These are phyloP conservation scores for Lunularia cruciata DNA, from an alignment of 225 moss, liverwort and hornwort species.

Conservation along the genomic window DNA sequence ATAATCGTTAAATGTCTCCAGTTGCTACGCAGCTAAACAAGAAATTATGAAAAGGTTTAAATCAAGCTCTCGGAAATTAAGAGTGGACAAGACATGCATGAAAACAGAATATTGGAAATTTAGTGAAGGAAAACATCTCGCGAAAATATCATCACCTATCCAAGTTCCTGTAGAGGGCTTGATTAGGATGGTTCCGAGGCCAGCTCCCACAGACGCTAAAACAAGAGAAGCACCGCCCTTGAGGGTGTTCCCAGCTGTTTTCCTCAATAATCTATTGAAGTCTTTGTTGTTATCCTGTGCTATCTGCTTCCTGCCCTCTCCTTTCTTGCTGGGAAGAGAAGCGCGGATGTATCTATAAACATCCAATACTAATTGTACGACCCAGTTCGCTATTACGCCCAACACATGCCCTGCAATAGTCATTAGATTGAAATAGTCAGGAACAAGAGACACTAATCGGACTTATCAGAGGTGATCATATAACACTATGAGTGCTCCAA, in stretches of 20 bases:
- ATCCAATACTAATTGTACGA: slow-evolving; percentile 83
- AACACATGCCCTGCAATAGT: slow-evolving; percentile 74
- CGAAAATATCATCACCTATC: slow-evolving; percentile 57
- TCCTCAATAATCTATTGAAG: slow-evolving; percentile 73
- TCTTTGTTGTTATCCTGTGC: slow-evolving; percentile 44
- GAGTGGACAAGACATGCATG: no score
- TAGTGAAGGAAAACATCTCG: neutral
- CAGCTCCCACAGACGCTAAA: slow-evolving; percentile 86
- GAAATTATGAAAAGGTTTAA: no score
- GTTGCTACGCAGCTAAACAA: no score
- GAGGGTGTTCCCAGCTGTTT: slow-evolving; percentile 77
- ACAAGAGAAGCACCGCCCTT: slow-evolving; percentile 85
- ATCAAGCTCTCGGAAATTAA: no score
- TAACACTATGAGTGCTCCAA: no score
- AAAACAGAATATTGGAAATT: no score
- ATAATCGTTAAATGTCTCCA: neutral
- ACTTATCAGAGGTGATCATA: no score
- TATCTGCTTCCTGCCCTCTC: slow-evolving; percentile 47
- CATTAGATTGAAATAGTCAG: neutral
- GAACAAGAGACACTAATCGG: no score
- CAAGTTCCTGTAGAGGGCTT: slow-evolving; percentile 95
- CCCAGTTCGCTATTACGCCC: slow-evolving; percentile 92
- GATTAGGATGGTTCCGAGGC: slow-evolving; percentile 82
- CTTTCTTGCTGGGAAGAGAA: slow-evolving; percentile 37
- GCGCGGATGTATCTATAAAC: slow-evolving; percentile 59